These are phyloP conservation scores for Miscanthus lutarioriparius DNA, from an alignment of 176 grass and related monocot species.

Conservation along the genomic window DNA sequence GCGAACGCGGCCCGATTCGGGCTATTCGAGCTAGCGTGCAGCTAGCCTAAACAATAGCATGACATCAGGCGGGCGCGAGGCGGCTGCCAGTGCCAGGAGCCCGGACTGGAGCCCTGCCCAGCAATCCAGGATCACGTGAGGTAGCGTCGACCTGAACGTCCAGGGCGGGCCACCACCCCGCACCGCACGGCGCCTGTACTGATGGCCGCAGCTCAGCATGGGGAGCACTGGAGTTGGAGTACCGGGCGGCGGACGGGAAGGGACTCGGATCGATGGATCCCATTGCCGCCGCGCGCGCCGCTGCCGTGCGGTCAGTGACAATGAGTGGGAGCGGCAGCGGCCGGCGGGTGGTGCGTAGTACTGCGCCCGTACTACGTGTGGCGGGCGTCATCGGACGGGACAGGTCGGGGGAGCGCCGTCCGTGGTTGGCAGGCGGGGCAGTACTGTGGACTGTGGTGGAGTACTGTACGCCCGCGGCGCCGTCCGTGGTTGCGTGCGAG, in stretches of 20 bases:
- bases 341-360: neutral
- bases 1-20: neutral
- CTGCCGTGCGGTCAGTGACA: conserved; percentile 3
- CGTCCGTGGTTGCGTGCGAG: neutral
- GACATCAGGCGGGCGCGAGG: neutral
- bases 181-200: neutral
- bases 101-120: neutral
- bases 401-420: neutral
- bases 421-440: neutral
- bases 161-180: neutral
- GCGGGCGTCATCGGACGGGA: conserved; percentile 28
- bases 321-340: neutral
- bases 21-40: neutral
- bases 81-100: neutral
- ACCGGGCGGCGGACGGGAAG: neutral
- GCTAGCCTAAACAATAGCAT: neutral
- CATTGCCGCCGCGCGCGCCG: neutral
- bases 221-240: neutral
- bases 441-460: no score
- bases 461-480: no score
- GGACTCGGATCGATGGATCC: neutral
- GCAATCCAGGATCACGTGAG: conserved; percentile 34
- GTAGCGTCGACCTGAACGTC: no score
- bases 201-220: no score
- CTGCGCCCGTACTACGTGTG: neutral